phyloP scores from a whole-genome alignment of 768 basidiomycete species.

The Pisolithus marmoratus region DNA sequence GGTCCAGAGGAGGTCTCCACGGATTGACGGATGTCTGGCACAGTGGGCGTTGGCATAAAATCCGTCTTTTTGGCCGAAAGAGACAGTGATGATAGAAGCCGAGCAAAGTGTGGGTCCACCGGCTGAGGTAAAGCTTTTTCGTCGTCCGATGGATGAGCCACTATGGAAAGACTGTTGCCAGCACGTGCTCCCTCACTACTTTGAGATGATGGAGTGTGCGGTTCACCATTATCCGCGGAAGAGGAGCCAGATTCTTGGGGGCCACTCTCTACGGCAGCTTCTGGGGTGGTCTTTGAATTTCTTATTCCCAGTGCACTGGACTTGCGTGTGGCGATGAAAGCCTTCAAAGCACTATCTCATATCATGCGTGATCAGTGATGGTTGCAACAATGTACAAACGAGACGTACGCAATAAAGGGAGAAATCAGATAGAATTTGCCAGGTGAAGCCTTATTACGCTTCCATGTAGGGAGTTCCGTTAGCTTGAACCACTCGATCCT shows the following conservation, averaged over 20 bases:
- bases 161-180: constrained; percentile 10
- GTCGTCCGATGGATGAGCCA: constrained; percentile 31
- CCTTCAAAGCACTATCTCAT: constrained; percentile 39
- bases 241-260: constrained; percentile 65
- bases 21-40: neutral
- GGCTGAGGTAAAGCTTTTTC: constrained; percentile 22
- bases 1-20: neutral
- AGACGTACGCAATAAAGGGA: constrained; percentile 79
- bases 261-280: constrained; percentile 25
- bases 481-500: constrained; percentile 96
- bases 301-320: constrained; percentile 36
- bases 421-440: constrained; percentile 94
- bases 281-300: constrained; percentile 31
- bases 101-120: constrained; percentile 68
- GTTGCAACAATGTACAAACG: neutral
- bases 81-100: constrained; percentile 56
- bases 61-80: constrained; percentile 41
- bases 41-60: constrained; percentile 4
- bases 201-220: constrained; percentile 59
- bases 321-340: constrained; percentile 61
- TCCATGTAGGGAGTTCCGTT: constrained; percentile 91
- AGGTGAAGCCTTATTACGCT: constrained; percentile 56
- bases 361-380: constrained; percentile 1
- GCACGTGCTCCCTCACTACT: constrained; percentile 37
- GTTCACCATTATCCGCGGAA: constrained; percentile 54